Percentiles rank a stretch among this genome's conserved stretches.
These are phyloP conservation scores for barley (Hordeum vulgare) DNA, from an alignment of 176 grass and related monocot genomes.

Conservation along the genomic window MorexV3_pseudomolecules_assembly NC_058524.1:24756996-24757495, in stretches of 20 bases:
- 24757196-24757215: neutral
- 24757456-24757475: neutral
- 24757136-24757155: neutral
- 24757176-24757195: neutral
- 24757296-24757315: neutral
- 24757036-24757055: neutral
- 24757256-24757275: slow-evolving; percentile 1
- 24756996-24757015: neutral
- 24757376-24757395: neutral
- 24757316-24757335: neutral
- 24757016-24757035: neutral
- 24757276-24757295: neutral
- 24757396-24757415: neutral
- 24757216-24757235: neutral
- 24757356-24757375: neutral
- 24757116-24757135: neutral
- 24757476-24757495: neutral
- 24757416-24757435: neutral
- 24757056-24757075: neutral
- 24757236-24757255: neutral
- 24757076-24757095: neutral
- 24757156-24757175: neutral
- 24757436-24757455: neutral
- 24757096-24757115: neutral
- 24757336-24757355: neutral